Percentiles rank a stretch among this genome's conserved stretches.
Conservation (phyloP, 2,329 filamentous ascomycete species). For the Chaetomiaceae sp. region DNA sequence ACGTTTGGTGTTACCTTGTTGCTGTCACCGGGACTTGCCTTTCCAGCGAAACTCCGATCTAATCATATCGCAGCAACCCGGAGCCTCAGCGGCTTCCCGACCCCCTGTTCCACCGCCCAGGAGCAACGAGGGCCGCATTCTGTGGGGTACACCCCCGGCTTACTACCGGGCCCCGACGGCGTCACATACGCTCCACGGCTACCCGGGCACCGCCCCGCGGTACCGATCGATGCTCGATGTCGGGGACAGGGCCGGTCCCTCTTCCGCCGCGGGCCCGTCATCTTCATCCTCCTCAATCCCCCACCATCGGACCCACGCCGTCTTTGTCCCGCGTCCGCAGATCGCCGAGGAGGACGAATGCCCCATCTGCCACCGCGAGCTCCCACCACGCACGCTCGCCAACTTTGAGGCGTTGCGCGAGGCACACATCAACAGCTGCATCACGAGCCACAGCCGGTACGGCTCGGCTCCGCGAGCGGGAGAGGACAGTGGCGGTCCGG, state of each 20-base stretch:
- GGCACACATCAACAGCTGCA: conserved; percentile 55
- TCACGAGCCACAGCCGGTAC: conserved; percentile 50
- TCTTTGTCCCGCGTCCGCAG: conserved; percentile 42
- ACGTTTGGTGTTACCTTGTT: conserved; percentile 23
- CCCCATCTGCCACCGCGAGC: conserved; percentile 67
- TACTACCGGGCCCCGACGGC: conserved; percentile 30
- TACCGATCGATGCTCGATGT: conserved; percentile 33
- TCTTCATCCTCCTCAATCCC: conserved; percentile 15
- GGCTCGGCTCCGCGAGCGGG: conserved; percentile 17
- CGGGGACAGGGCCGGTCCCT: conserved; percentile 29
- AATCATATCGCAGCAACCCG: conserved; percentile 16
- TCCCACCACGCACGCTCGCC: conserved; percentile 53
- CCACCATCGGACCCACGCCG: conserved; percentile 30
- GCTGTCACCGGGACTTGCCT: too few relatives aligned
- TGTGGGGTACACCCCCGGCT: conserved; percentile 37
- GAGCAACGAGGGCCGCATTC: conserved; percentile 36
- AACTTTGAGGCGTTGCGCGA: conserved; percentile 53
- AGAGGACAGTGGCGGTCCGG: conserved; percentile 13
- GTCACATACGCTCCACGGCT: conserved; percentile 19
- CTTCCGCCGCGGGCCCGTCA: conserved; percentile 25
- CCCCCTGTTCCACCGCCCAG: conserved; percentile 9
- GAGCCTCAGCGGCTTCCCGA: conserved; percentile 24
- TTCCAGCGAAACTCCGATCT: not conserved
- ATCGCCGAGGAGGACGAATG: conserved; percentile 73
- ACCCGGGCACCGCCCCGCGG: conserved; percentile 15